Evolutionary conservation across 225 moss, liverwort and hornwort species (phyloP), one percentile per base, ranked within the genome.

Genomic region (Asterella californica): DNA sequence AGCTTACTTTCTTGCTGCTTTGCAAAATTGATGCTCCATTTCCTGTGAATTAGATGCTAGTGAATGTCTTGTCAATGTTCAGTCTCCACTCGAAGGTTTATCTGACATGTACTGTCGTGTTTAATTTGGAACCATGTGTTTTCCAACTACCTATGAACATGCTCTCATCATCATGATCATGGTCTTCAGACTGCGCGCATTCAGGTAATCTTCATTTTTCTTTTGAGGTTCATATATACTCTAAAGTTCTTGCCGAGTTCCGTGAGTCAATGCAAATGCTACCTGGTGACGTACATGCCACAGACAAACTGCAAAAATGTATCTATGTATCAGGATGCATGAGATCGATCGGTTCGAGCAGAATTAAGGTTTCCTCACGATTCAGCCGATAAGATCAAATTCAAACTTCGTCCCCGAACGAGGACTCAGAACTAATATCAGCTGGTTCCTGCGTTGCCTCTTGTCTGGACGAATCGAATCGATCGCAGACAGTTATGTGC

Each of bases 401-500:
- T 57, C 15, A 5, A 24, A 57, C 17, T 57, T 61, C 10, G 52
- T 52, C 52, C 42, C 61, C 61, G 27, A 25, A 9, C 61, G n/a
- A 42, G 7, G 42, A 42, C 7, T 42, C 42, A 42, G 42, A 42
- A 27, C 27, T 27, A 27, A 61, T 27, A 52, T 52, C 52, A 9
- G 61, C 61, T 61, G n/a, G 61, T 27, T 61, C n/a, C n/a, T 27
- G 1, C 61, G 27, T 4, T 25, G n/a, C 7, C n/a, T 61, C 7
- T 18, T 25, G 2, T 25, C n/a, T 27, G 61, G 61, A 4, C 61
- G n/a, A 27, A 27, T 10, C 61, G n/a, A 27, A 27, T 27, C 15
- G 65, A 32, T 59, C 47, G 27, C 85, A 87, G 88, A 88, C 88
- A 25, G 78, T 75, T 38, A 36, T 84, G 45, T 88, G 85, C 83